Conservation (phyloP, 441 rosid genomes). For the Arabidopsis hybrid region DNA sequence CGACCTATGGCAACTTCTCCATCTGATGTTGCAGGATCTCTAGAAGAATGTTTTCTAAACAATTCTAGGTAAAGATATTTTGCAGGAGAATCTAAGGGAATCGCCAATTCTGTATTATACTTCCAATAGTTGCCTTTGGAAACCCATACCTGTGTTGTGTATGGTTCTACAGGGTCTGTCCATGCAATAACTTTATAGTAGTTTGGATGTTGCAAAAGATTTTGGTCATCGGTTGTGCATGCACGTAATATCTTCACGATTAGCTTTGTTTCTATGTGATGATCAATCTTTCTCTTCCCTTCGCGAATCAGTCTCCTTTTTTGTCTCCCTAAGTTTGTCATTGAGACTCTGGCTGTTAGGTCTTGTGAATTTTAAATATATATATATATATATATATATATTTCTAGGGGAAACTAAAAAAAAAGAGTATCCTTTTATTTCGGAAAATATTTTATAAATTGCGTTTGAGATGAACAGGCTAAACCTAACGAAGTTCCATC, state of each 20-base stretch:
- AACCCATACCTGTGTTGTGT: not conserved
- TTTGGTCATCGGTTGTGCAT: not conserved
- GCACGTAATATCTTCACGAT: not conserved
- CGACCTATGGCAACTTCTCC: constrained; percentile 27
- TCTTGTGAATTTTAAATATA: not conserved
- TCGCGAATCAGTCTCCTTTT: not conserved
- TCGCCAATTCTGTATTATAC: constrained; percentile 8
- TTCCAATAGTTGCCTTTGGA: constrained; percentile 8
- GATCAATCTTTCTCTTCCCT: not conserved
- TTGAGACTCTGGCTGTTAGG: not conserved
- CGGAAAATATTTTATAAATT: too few relatives aligned
- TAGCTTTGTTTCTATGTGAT: not conserved
- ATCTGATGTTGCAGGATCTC: constrained; percentile 10
- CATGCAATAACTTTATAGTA: constrained; percentile 4
- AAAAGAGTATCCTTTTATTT: too few relatives aligned
- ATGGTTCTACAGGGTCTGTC: not conserved
- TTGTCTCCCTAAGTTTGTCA: not conserved
- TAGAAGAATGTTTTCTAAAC: not conserved
- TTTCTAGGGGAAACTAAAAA: too few relatives aligned
- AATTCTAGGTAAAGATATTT: constrained; percentile 24
- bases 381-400: not conserved
- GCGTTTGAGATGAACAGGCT: too few relatives aligned
- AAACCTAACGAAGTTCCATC: too few relatives aligned
- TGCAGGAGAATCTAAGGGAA: constrained; percentile 13
- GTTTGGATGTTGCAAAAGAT: not conserved